phyloP scores from a whole-genome alignment of 228 moss, liverwort and hornwort species.

The Sphagnum fallax region DNA sequence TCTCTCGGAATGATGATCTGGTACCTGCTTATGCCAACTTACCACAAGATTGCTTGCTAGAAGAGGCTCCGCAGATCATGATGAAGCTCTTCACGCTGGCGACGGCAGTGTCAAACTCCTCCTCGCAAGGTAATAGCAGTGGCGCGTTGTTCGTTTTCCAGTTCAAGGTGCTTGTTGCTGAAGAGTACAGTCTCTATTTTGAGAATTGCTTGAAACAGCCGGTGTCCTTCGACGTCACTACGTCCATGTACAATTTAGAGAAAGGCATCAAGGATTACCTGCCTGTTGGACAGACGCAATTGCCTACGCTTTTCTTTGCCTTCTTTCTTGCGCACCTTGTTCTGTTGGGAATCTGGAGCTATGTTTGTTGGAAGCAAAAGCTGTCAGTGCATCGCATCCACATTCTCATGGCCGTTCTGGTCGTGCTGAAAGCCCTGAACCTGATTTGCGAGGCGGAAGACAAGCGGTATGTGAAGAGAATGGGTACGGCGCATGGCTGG shows the following conservation, averaged over 20 bases:
- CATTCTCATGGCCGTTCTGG: not conserved
- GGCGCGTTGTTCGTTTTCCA: not conserved
- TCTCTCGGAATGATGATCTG: not conserved
- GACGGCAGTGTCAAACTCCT: not conserved
- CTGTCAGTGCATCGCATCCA: not conserved
- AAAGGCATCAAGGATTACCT: not conserved
- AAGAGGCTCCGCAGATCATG: not conserved
- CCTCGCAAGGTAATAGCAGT: not conserved
- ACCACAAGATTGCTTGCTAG: not conserved
- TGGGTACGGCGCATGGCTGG: not conserved
- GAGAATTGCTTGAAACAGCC: not conserved
- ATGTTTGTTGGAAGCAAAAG: not conserved
- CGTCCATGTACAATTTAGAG: not conserved
- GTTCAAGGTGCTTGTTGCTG: not conserved
- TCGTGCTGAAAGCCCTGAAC: not conserved
- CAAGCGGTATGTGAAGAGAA: not conserved
- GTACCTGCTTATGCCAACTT: not conserved
- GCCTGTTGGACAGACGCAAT: not conserved
- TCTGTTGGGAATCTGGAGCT: not conserved
- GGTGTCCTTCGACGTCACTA: not conserved
- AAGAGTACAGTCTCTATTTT: not conserved
- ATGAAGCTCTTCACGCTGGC: not conserved
- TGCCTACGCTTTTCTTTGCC: not conserved
- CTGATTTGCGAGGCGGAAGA: not conserved
- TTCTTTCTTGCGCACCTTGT: not conserved